These are phyloP conservation scores for Epichloe sylvatica DNA, from an alignment of 2,329 filamentous ascomycete species.

Conservation along the genomic window DNA sequence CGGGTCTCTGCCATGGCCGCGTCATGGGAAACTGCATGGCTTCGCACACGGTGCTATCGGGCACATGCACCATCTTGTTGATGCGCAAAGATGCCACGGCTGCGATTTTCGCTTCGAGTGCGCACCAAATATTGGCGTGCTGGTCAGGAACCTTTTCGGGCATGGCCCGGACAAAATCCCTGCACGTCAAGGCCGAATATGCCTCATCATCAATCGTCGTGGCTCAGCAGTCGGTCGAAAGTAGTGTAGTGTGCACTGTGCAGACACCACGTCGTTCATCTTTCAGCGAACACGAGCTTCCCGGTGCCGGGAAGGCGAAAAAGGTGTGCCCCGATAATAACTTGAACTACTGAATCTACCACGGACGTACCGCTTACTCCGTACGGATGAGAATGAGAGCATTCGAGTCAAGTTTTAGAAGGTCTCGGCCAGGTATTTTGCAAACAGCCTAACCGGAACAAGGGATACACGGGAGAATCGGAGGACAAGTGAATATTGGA, in stretches of 20 bases:
- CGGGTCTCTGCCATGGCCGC: neutral
- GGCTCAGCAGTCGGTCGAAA: constrained; percentile 5
- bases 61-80: too few species aligned
- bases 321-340: too few species aligned
- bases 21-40: neutral
- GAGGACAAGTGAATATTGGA: too few species aligned
- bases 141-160: neutral
- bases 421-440: too few species aligned
- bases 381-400: too few species aligned
- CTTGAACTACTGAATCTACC: neutral
- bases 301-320: neutral
- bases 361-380: neutral
- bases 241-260: constrained; percentile 13
- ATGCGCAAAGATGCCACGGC: too few species aligned
- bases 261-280: constrained; percentile 12
- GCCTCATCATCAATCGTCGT: constrained; percentile 1
- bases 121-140: neutral
- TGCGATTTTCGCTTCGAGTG: neutral
- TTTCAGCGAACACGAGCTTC: constrained; percentile 13
- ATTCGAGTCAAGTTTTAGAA: too few species aligned
- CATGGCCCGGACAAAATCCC: neutral
- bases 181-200: neutral
- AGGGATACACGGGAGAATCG: too few species aligned
- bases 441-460: too few species aligned
- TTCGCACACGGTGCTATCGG: neutral